Evolutionary conservation across 2,329 filamentous ascomycete species (phyloP).

Genomic region (Elsinoe batatas): DNA sequence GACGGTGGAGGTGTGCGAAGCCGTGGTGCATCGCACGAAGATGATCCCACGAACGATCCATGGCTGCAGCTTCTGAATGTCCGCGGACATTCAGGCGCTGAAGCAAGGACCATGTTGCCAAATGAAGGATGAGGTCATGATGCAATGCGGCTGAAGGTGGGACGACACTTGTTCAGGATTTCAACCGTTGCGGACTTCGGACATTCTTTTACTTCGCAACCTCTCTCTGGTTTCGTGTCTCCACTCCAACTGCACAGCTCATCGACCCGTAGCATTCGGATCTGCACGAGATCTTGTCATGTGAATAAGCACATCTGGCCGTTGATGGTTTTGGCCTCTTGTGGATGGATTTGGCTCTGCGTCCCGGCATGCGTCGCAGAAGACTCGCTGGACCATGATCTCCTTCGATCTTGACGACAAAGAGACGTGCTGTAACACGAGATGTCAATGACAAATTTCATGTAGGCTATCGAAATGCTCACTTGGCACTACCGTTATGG

Average conservation of each 20-base stretch:
- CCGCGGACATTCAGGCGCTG: constrained; percentile 1
- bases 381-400: no score
- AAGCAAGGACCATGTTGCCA: constrained; percentile 4
- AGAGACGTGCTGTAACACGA: no score
- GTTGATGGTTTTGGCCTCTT: no score
- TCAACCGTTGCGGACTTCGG: constrained; percentile 2
- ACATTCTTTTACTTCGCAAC: not conserved
- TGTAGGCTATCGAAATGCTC: no score
- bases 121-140: constrained; percentile 2
- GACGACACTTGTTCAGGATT: not conserved
- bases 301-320: no score
- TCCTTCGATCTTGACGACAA: no score
- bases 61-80: constrained; percentile 1
- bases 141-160: constrained; percentile 6
- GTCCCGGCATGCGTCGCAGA: no score
- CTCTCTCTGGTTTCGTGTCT: not conserved
- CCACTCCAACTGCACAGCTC: not conserved
- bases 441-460: no score
- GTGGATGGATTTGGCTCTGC: no score
- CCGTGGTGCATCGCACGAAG: not conserved
- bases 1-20: not conserved
- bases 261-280: not conserved
- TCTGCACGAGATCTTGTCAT: no score
- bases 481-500: no score
- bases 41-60: not conserved